phyloP scores from a whole-genome alignment of 495 filamentous ascomycete species.

The Hapsidospora chrysogenum region DNA sequence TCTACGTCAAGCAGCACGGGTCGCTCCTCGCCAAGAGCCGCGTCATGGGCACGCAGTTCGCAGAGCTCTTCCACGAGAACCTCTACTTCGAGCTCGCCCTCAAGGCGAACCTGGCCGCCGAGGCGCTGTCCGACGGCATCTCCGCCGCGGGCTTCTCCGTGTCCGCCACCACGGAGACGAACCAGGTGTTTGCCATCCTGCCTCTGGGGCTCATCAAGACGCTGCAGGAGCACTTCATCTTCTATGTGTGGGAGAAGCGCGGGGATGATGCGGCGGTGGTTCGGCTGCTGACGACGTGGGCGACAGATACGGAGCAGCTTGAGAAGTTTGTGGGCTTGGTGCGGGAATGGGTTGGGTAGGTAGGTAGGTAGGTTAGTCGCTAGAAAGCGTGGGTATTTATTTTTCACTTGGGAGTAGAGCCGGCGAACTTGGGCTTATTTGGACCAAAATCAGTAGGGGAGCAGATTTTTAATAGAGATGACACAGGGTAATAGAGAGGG shows the following conservation, averaged over 20 bases:
- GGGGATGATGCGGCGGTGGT: neutral
- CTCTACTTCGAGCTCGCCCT: conserved; percentile 1
- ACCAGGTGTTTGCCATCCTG: conserved; percentile 2
- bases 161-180: conserved; percentile 3
- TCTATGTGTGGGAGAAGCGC: conserved; percentile 2
- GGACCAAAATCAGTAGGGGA: too few species aligned
- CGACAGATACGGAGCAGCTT: conserved; percentile 1
- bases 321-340: neutral
- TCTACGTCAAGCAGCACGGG: conserved; percentile 3
- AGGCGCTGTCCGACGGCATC: neutral
- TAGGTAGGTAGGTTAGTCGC: too few species aligned
- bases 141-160: neutral
- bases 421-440: too few species aligned
- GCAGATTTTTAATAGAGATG: too few species aligned
- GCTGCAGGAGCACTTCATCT: conserved; percentile 2
- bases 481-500: too few species aligned
- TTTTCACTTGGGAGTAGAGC: too few species aligned
- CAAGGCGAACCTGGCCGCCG: conserved; percentile 1
- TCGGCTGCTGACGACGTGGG: conserved; percentile 2
- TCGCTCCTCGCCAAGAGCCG: conserved; percentile 2
- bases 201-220: conserved; percentile 1
- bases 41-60: conserved; percentile 2
- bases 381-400: too few species aligned
- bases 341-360: neutral
- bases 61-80: neutral